A percentile compares a stretch with the other conserved stretches of the same genome.
phyloP scores from a whole-genome alignment of 2,329 filamentous ascomycete species.

The Colletotrichum tofieldiae region DNA sequence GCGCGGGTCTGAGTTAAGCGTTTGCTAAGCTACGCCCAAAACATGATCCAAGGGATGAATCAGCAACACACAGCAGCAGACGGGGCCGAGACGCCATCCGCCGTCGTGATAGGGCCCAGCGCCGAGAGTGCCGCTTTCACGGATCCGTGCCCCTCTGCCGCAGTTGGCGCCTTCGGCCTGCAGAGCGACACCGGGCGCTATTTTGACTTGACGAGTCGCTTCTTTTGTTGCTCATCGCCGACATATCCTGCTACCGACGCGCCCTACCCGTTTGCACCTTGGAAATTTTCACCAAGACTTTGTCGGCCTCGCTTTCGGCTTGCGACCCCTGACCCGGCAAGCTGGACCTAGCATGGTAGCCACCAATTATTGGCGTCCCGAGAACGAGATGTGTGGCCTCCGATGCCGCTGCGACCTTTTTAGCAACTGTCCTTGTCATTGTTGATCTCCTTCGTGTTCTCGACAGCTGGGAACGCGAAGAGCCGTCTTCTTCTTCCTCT shows the following conservation, averaged over 20 bases:
- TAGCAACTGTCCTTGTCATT: neutral
- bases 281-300: neutral
- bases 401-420: neutral
- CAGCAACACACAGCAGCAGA: constrained; percentile 33
- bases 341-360: no score
- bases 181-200: neutral
- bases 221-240: neutral
- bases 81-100: constrained; percentile 13
- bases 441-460: neutral
- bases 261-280: no score
- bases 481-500: neutral
- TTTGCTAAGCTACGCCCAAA: constrained; percentile 33
- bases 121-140: neutral
- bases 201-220: neutral
- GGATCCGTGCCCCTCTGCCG: constrained; percentile 1
- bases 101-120: constrained; percentile 25
- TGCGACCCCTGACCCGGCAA: neutral
- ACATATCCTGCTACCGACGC: neutral
- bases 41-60: constrained; percentile 35
- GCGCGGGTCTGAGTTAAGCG: constrained; percentile 35
- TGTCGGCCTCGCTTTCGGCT: neutral
- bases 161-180: constrained; percentile 1
- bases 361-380: neutral
- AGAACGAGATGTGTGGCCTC: neutral
- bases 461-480: neutral